A percentile compares a stretch with the other conserved stretches of the same genome.
Evolutionary conservation across 2,329 filamentous ascomycete species (phyloP).

Genomic region (Grosmannia serpens): DNA sequence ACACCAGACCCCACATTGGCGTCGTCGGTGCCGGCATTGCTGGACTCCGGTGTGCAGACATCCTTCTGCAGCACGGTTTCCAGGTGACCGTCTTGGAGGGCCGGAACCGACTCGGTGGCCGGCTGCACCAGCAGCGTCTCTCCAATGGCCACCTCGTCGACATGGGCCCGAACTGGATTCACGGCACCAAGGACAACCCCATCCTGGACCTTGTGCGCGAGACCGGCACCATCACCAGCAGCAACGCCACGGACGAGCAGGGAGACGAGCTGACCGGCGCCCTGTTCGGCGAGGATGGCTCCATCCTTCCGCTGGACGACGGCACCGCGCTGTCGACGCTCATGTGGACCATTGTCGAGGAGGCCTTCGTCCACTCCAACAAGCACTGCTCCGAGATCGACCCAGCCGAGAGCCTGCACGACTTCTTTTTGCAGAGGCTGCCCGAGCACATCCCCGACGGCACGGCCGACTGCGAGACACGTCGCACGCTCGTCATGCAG

Average conservation of each 20-base stretch:
- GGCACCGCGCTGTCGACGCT: conserved; percentile 36
- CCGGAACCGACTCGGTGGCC: conserved; percentile 53
- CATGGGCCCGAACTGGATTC: conserved; percentile 69
- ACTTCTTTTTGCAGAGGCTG: conserved; percentile 39
- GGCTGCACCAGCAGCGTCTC: conserved; percentile 42
- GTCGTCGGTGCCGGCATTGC: conserved; percentile 62
- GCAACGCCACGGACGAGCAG: conserved; percentile 39
- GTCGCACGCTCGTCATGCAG: conserved; percentile 34
- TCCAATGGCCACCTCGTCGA: conserved; percentile 40
- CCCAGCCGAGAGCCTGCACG: conserved; percentile 34
- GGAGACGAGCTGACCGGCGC: conserved; percentile 5
- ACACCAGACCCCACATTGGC: conserved; percentile 39
- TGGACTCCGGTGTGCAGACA: conserved; percentile 58
- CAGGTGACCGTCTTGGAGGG: conserved; percentile 60
- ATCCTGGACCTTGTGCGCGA: conserved; percentile 54
- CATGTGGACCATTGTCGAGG: conserved; percentile 57
- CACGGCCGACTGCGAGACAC: conserved; percentile 26
- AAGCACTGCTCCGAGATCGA: conserved; percentile 37
- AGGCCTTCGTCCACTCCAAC: conserved; percentile 57
- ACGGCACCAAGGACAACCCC: conserved; percentile 60
- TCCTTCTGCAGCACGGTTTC: conserved; percentile 53
- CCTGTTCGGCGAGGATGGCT: conserved; percentile 45
- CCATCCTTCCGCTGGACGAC: conserved; percentile 33
- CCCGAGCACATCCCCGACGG: conserved; percentile 33
- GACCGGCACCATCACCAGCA: conserved; percentile 39